These are phyloP conservation scores for Vigna trinervia DNA, from an alignment of 306 rosid species.

Conservation along the genomic window DNA sequence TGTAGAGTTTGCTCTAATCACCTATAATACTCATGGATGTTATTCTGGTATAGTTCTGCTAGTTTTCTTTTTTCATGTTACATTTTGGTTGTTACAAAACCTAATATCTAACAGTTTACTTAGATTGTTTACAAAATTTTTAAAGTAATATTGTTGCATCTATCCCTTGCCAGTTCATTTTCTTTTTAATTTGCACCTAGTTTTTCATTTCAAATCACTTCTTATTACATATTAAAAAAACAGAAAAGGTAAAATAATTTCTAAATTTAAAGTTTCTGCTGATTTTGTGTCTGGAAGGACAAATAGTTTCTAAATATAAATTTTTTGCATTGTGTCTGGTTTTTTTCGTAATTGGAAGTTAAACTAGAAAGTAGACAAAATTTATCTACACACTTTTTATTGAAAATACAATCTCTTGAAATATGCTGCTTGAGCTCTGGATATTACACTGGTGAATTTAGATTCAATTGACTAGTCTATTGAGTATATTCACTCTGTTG, in stretches of 20 bases:
- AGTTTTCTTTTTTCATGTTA: slow-evolving; percentile 29
- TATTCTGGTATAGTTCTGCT: slow-evolving; percentile 76
- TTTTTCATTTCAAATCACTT: not conserved
- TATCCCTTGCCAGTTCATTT: slow-evolving; percentile 22
- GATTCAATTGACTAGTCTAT: slow-evolving; percentile 34
- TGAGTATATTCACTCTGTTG: slow-evolving; percentile 28
- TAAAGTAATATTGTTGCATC: slow-evolving; percentile 15
- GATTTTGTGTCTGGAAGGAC: slow-evolving; percentile 1
- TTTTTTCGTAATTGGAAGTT: slow-evolving; percentile 1
- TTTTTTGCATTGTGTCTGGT: not conserved
- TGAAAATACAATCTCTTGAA: slow-evolving; percentile 32
- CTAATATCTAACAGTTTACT: not conserved
- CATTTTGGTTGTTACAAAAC: not conserved
- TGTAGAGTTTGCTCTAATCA: slow-evolving; percentile 78
- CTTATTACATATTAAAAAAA: not conserved
- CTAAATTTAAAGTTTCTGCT: slow-evolving; percentile 28
- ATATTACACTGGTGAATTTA: slow-evolving; percentile 24
- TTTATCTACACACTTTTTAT: slow-evolving; percentile 9
- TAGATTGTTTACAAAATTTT: not conserved
- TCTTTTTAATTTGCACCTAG: not conserved
- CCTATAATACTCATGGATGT: slow-evolving; percentile 85
- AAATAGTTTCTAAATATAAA: not conserved
- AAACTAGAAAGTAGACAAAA: not conserved
- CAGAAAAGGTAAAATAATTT: slow-evolving; percentile 16
- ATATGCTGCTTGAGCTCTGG: slow-evolving; percentile 29